Evolutionary conservation across 2,329 filamentous ascomycete species (phyloP).

Genomic region (Neopestalotiopsis sp.): DNA sequence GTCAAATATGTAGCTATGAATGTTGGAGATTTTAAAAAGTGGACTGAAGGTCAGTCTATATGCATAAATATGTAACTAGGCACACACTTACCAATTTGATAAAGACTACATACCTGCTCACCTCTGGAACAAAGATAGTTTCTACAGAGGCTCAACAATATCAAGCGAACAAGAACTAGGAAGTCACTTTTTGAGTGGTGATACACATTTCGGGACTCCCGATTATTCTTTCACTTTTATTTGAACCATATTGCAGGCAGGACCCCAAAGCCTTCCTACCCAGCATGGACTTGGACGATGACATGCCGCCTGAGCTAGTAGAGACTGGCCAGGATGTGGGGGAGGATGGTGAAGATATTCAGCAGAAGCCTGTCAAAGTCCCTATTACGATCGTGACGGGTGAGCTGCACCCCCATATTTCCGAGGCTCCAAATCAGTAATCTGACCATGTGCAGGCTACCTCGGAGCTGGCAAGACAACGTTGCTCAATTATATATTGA

Average conservation of each 20-base stretch:
- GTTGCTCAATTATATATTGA: conserved; percentile 92
- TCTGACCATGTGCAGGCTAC: conserved; percentile 66
- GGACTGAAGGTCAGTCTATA: neutral
- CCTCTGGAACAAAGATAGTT: neutral
- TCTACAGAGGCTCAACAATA: neutral
- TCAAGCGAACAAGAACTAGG: neutral
- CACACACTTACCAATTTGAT: neutral
- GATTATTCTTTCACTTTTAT: neutral
- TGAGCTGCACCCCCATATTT: conserved; percentile 33
- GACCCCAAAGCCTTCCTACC: neutral
- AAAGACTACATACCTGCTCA: neutral
- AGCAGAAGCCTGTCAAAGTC: conserved; percentile 67
- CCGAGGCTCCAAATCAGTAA: neutral
- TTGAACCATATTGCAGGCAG: neutral
- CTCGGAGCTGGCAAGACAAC: conserved; percentile 96
- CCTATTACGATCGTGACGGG: conserved; percentile 87
- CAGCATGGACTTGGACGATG: conserved; percentile 68
- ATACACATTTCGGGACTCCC: neutral
- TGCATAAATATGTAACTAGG: neutral
- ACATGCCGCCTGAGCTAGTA: conserved; percentile 69
- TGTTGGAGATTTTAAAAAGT: neutral
- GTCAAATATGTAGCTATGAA: neutral
- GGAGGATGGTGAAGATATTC: conserved; percentile 41
- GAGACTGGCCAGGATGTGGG: conserved; percentile 44
- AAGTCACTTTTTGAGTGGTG: neutral